phyloP scores from a whole-genome alignment of 768 basidiomycete genomes.

The Vararia minispora region DNA sequence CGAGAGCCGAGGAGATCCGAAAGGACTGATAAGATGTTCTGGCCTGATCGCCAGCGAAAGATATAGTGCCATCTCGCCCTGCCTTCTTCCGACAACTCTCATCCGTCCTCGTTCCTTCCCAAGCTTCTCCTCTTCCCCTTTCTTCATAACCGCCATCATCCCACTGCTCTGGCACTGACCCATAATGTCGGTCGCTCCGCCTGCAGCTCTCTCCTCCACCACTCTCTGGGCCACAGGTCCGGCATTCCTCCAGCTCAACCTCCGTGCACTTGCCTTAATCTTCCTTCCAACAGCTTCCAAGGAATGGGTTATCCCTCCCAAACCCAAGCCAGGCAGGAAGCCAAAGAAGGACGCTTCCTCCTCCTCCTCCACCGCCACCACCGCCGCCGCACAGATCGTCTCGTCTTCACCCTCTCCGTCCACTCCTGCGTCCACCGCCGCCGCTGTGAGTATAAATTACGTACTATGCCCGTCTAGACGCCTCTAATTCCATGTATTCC shows the following conservation, averaged over 20 bases:
- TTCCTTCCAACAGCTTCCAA: conserved; percentile 51
- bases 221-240: conserved; percentile 71
- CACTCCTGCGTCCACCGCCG: too few species aligned
- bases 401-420: conserved; percentile 3
- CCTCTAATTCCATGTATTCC: conserved; percentile 10
- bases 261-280: conserved; percentile 6
- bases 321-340: conserved; percentile 80
- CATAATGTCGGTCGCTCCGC: conserved; percentile 11
- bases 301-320: conserved; percentile 82
- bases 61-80: too few species aligned
- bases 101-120: too few species aligned
- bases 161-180: conserved; percentile 13
- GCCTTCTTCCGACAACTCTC: too few species aligned
- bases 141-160: conserved; percentile 18
- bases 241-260: not conserved
- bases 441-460: too few species aligned
- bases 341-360: conserved; percentile 58
- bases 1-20: too few species aligned
- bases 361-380: conserved; percentile 15
- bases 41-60: too few species aligned
- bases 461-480: too few species aligned
- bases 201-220: conserved; percentile 34
- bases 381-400: too few species aligned
- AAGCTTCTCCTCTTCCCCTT: conserved; percentile 11
- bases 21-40: too few species aligned